A percentile compares a stretch with the other conserved stretches of the same genome.
Conservation (phyloP, 1,284 basidiomycete species). For the Naganishia liquefaciens region DNA sequence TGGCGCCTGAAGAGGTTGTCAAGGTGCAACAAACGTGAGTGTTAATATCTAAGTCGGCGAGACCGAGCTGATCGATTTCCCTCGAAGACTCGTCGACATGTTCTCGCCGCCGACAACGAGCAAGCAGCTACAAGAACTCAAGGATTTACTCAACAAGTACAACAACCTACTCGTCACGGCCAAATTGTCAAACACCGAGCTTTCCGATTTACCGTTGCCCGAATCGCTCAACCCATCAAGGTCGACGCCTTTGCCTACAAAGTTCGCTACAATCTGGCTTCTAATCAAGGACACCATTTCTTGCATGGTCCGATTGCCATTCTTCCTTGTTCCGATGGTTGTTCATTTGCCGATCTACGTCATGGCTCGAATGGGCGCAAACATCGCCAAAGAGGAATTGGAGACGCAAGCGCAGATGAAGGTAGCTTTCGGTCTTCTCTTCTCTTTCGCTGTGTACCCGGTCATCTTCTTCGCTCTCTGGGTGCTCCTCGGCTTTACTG, state of each 20-base stretch:
- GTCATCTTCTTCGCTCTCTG: slow-evolving; percentile 76
- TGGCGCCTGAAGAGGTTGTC: slow-evolving; percentile 77
- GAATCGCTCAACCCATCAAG: slow-evolving; percentile 73
- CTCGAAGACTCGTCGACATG: slow-evolving; percentile 72
- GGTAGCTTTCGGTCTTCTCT: slow-evolving; percentile 75
- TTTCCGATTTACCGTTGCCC: slow-evolving; percentile 68
- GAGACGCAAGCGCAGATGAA: slow-evolving; percentile 93
- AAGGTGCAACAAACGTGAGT: slow-evolving; percentile 82
- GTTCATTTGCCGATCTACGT: slow-evolving; percentile 80
- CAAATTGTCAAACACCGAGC: slow-evolving; percentile 75
- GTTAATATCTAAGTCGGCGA: slow-evolving; percentile 31
- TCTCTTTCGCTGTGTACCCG: slow-evolving; percentile 76
- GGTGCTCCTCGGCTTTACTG: slow-evolving; percentile 72
- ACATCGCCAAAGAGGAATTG: slow-evolving; percentile 72
- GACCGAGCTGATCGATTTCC: slow-evolving; percentile 12
- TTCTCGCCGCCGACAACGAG: slow-evolving; percentile 66
- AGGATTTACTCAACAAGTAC: slow-evolving; percentile 74
- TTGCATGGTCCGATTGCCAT: slow-evolving; percentile 71
- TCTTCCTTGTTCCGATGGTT: slow-evolving; percentile 80
- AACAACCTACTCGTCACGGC: slow-evolving; percentile 81
- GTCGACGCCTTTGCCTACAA: slow-evolving; percentile 71
- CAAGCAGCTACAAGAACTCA: slow-evolving; percentile 64
- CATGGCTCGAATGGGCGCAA: slow-evolving; percentile 71
- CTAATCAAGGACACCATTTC: slow-evolving; percentile 74
- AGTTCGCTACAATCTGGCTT: slow-evolving; percentile 73